Percentiles rank a stretch among this genome's conserved stretches.
phyloP scores from a whole-genome alignment of 306 rosid genomes.

The Abrus pulchellus region DNA sequence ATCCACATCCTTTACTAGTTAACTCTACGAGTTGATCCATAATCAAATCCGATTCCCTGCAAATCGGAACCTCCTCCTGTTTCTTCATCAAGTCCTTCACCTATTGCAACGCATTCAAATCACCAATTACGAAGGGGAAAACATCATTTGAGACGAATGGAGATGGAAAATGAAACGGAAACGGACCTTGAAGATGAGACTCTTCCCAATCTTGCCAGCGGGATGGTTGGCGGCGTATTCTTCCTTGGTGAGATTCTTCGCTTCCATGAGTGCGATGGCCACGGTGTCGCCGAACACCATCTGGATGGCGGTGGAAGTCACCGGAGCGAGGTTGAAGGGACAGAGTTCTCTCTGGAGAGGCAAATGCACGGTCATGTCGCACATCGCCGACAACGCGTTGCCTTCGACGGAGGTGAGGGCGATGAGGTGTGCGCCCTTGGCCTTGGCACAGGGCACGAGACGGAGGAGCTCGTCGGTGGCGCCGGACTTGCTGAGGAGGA shows the following conservation, averaged over 20 bases:
- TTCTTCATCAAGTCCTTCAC: conserved; percentile 95
- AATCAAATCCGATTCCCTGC: conserved; percentile 84
- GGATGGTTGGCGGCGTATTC: conserved; percentile 96
- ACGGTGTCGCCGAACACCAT: conserved; percentile 98
- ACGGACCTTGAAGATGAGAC: conserved; percentile 91
- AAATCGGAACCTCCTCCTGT: conserved; percentile 87
- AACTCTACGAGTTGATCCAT: conserved; percentile 94
- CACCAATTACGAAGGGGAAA: not conserved
- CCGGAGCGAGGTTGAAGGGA: conserved; percentile 97
- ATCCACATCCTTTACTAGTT: conserved; percentile 93
- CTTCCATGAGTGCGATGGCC: conserved; percentile 94
- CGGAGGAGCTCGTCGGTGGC: conserved; percentile 89
- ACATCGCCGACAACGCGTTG: conserved; percentile 61
- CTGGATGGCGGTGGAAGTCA: conserved; percentile 95
- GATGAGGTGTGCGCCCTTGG: conserved; percentile 74
- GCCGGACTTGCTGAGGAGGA: conserved; percentile 92
- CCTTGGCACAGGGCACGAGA: conserved; percentile 87
- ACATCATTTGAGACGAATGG: not conserved
- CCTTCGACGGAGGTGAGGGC: conserved; percentile 78
- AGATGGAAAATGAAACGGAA: not conserved
- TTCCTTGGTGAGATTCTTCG: conserved; percentile 80
- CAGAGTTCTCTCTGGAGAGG: conserved; percentile 91
- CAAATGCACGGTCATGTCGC: conserved; percentile 90
- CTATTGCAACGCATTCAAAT: conserved; percentile 48
- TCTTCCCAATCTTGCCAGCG: conserved; percentile 94